Base-by-base conservation (phyloP, 257 asterid species). In the Ligustrum vulgare region DNA sequence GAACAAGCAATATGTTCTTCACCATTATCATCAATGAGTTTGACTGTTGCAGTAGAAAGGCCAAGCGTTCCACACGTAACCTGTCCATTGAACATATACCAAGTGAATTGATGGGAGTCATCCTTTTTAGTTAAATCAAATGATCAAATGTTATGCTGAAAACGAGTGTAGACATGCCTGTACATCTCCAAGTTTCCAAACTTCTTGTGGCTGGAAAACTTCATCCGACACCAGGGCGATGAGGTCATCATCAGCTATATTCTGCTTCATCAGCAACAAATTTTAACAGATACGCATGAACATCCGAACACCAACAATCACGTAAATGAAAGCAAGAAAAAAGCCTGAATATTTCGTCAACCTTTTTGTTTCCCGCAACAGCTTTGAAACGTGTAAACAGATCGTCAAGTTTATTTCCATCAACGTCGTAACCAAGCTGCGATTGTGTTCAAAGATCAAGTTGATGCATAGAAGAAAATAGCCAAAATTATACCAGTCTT, bases 281-380 rank as follows among this genome's bases (percentile, higher is more conserved):
- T 62, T 58, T 65, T 75, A 35, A 28, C 22, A 22, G 54, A 5
- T 16, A 70, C 67, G 67, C 25, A 71, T 64, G 66, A 20, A 47
- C 22, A 2, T 56, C 65, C 28, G 13, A 37, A 72, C n/a, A 49
- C 35, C 15, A 22, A 5, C 63, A n/a, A 35, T 22, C 9, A 56
- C 15, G 28, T 31, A 75, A 58, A 63, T 36, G n/a, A 34, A 37
- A 69, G 11, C 49, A 25, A 64, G 39, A 41, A 54, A 70, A 58
- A 36, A 25, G 65, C 28, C 33, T 31, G 54, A 47, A 66, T 69
- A 47, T 56, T 75, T 45, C 3, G 70, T 28, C 76, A 81, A 94
- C 98, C 98, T 94, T 94, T 86, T 94, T 94, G 80, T 85, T 92
- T 85, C 91, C 98, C 23, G 98, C 98, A 13, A 92, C 94, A 77